phyloP scores from a whole-genome alignment of 805 yeast genomes.

The Starmera quercuum region DNA sequence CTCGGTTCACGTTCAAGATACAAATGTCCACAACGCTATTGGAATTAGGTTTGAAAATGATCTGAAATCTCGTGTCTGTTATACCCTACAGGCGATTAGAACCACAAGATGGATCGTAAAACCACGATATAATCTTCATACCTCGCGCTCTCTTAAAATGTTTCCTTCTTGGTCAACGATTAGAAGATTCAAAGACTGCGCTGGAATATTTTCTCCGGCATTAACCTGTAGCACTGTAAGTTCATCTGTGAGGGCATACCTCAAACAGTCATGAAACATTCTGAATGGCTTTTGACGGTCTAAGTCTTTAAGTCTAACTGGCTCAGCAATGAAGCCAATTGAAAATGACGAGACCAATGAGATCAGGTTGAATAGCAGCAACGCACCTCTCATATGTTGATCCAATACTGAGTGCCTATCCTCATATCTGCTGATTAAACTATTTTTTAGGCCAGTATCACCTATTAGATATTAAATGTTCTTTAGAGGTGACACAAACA shows the following conservation, averaged over 20 bases:
- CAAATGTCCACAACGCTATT: not conserved
- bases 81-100: too few relatives aligned
- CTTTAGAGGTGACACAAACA: too few relatives aligned
- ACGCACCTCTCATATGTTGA: too few relatives aligned
- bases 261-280: not conserved
- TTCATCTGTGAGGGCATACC: not conserved
- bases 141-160: conserved; percentile 2
- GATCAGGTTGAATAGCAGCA: too few relatives aligned
- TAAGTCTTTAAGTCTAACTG: not conserved
- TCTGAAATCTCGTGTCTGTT: conserved; percentile 2
- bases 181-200: conserved; percentile 6
- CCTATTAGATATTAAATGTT: too few relatives aligned
- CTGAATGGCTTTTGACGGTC: not conserved
- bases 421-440: too few relatives aligned
- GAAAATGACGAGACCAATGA: not conserved
- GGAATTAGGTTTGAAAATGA: conserved; percentile 7
- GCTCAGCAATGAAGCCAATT: not conserved
- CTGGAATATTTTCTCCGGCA: not conserved
- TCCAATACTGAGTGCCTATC: too few relatives aligned
- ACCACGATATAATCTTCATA: too few relatives aligned
- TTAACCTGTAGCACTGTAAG: not conserved
- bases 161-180: conserved; percentile 8
- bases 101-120: too few relatives aligned
- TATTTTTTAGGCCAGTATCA: too few relatives aligned
- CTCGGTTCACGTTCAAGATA: conserved; percentile 16